Evolutionary conservation across 2,329 filamentous ascomycete genomes (phyloP), one percentile per base, ranked within the genome.

Genomic region (Zymoseptoria tritici): DNA sequence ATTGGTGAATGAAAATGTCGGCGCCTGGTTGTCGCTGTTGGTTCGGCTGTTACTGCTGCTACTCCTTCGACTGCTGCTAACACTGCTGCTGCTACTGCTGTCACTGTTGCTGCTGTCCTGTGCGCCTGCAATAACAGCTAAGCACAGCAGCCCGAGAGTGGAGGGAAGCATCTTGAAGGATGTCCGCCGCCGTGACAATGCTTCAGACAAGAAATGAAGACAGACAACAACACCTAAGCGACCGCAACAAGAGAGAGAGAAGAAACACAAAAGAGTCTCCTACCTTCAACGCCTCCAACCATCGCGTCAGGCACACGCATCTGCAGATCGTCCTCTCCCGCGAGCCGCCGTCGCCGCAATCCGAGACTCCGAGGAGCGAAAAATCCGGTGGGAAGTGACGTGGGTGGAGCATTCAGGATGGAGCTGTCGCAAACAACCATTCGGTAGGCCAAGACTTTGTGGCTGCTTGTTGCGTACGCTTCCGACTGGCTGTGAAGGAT

Each of bases 71-170:
- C 19, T 58, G 57, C 56, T 60, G 3, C 67, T 64, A 5, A 63
- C 59, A 11, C 67, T 62, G 55, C 68, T 67, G 11, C 67, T 69
- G 24, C 69, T 67, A 22, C 69, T 67, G 54, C 70, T 65, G 20
- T 61, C 60, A 49, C 66, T 55, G 60, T 61, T 57, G 61, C 60
- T 61, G 3, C 52, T 56, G 46, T 68, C 66, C 58, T 69, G 66
- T 53, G 70, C 63, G 68, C 62, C 61, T 64, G 71, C 60, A 66
- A 69, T 59, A n/a, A 70, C 72, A 55, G 75, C 65, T n/a, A 76
- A 62, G 62, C 71, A 68, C 21, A 71, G 59, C 58, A 73, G 69
- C 70, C 67, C 68, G 22, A 72, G 56, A 55, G 62, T 57, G 60
- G 58, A 58, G 54, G 64, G 60, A 49, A 71, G 60, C 71, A 73